Conservation (phyloP, 192 early-diverging fungal species). For the Kickxella alabastrina region DNA sequence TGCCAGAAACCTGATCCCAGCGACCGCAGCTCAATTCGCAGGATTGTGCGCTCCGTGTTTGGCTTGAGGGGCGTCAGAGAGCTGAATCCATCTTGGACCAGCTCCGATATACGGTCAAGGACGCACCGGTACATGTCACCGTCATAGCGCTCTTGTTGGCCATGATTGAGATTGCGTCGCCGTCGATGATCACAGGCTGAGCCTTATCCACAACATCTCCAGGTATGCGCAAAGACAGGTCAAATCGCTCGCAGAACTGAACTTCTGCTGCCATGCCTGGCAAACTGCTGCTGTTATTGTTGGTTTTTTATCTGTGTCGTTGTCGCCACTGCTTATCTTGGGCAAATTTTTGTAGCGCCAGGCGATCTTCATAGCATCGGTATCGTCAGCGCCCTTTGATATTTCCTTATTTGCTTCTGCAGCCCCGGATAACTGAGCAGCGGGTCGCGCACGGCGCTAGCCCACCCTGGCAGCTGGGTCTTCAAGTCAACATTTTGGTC, state of each 20-base stretch:
- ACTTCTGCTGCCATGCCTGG: slow-evolving; percentile 11
- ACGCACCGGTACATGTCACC: slow-evolving; percentile 38
- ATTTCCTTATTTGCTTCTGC: slow-evolving; percentile 3
- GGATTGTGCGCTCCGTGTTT: slow-evolving; percentile 55
- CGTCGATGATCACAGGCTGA: slow-evolving; percentile 49
- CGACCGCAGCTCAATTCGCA: slow-evolving; percentile 78
- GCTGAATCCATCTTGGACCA: slow-evolving; percentile 69
- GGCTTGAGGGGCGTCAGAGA: slow-evolving; percentile 35
- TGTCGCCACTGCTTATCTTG: slow-evolving; percentile 12
- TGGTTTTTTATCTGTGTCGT: slow-evolving; percentile 1
- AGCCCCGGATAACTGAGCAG: slow-evolving; percentile 7
- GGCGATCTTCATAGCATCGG: slow-evolving; percentile 76
- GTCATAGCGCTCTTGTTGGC: slow-evolving; percentile 8
- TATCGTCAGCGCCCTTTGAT: background rate
- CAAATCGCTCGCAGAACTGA: slow-evolving; percentile 79
- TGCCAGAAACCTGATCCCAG: slow-evolving; percentile 81
- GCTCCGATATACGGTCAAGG: slow-evolving; percentile 50
- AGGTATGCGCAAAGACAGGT: slow-evolving; percentile 75
- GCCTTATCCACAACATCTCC: slow-evolving; percentile 57
- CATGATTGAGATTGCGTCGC: slow-evolving; percentile 14
- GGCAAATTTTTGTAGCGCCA: slow-evolving; percentile 92
- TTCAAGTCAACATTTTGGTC: slow-evolving; percentile 63
- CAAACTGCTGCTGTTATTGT: background rate
- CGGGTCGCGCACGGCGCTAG: slow-evolving; percentile 3
- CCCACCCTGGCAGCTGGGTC: slow-evolving; percentile 49